A percentile compares a stretch with the other conserved stretches of the same genome.
Conservation (phyloP, 1,284 basidiomycete genomes). For the Salmacisia buchloeana region DNA sequence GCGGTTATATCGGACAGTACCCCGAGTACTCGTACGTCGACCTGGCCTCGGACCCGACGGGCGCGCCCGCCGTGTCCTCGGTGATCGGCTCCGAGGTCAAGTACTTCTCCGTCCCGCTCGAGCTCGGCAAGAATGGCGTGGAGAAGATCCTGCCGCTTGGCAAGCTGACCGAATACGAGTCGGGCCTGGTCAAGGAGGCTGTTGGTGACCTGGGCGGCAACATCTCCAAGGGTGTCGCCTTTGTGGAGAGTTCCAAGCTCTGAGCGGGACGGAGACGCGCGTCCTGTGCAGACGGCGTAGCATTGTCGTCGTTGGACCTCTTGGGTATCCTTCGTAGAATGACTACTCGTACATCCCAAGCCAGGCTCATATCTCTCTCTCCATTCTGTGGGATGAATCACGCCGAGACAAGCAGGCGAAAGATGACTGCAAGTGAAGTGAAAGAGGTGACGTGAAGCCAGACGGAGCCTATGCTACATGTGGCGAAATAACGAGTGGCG, state of each 20-base stretch:
- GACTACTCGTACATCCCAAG: not conserved
- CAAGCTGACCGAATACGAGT: constrained; percentile 55
- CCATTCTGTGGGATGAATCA: too few relatives aligned
- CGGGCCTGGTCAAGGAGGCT: constrained; percentile 54
- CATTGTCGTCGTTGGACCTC: not conserved
- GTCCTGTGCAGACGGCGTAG: not conserved
- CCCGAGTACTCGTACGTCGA: constrained; percentile 48
- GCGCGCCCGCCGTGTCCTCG: constrained; percentile 35
- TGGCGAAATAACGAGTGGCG: too few relatives aligned
- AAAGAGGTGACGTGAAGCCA: too few relatives aligned
- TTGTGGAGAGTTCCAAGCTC: constrained; percentile 20
- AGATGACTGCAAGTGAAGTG: too few relatives aligned
- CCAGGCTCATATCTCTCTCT: too few relatives aligned
- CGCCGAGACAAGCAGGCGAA: too few relatives aligned
- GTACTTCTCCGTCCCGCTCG: constrained; percentile 48
- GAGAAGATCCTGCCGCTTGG: constrained; percentile 58
- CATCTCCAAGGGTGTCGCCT: constrained; percentile 54
- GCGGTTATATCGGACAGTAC: not conserved
- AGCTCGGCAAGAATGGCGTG: constrained; percentile 52
- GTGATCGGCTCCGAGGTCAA: constrained; percentile 38
- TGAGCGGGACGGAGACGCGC: not conserved
- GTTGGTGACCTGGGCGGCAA: constrained; percentile 57
- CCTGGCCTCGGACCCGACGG: constrained; percentile 35
- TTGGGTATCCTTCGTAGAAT: not conserved
- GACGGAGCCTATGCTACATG: too few relatives aligned